Conservation (phyloP, 805 yeast species). For the Lipomyces yamanashiensis region DNA sequence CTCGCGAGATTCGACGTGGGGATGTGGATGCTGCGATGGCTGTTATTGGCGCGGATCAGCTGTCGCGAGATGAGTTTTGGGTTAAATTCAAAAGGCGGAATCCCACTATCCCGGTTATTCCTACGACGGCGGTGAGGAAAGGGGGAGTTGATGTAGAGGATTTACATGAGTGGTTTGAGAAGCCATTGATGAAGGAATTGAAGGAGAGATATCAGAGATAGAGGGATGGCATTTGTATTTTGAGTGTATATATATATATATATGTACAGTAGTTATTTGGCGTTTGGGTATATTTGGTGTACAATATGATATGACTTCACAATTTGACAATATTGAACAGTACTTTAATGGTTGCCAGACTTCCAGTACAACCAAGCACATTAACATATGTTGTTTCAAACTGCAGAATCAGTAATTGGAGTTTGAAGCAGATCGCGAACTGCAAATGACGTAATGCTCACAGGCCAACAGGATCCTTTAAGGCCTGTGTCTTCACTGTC, state of each 20-base stretch:
- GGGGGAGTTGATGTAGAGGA: background rate
- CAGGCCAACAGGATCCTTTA: background rate
- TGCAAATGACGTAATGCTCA: background rate
- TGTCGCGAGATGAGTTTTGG: slow-evolving; percentile 11
- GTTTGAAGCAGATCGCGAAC: background rate
- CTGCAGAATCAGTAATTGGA: too few relatives aligned
- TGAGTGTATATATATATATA: background rate
- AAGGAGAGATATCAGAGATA: slow-evolving; percentile 4
- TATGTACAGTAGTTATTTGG: background rate
- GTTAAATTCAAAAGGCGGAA: slow-evolving; percentile 9
- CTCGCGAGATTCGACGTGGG: background rate
- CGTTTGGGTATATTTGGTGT: background rate
- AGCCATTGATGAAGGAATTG: slow-evolving; percentile 10
- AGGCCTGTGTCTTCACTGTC: background rate
- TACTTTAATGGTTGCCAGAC: too few relatives aligned
- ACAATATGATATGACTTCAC: too few relatives aligned
- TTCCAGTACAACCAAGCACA: too few relatives aligned
- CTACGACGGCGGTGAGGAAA: slow-evolving; percentile 3
- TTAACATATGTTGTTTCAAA: too few relatives aligned
- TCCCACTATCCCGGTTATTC: slow-evolving; percentile 2
- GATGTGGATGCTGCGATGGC: slow-evolving; percentile 29
- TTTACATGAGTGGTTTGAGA: slow-evolving; percentile 15
- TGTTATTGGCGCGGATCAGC: slow-evolving; percentile 11
- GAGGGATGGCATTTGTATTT: background rate
- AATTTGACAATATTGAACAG: too few relatives aligned